phyloP scores from a whole-genome alignment of 2,329 filamentous ascomycete genomes.

The Mycosphaerella sp. region DNA sequence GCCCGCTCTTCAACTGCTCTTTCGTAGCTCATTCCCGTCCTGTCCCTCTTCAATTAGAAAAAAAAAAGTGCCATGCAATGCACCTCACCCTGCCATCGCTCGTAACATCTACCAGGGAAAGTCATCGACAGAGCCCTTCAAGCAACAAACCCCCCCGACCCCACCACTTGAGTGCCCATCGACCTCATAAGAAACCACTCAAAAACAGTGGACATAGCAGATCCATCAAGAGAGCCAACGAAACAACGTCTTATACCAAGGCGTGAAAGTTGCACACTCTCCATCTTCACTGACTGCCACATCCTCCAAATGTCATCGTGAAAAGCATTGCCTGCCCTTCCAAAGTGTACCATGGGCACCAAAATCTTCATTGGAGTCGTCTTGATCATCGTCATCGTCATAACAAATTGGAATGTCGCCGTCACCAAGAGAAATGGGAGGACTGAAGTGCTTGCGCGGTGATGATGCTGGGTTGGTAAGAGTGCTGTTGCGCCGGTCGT shows the following conservation, averaged over 20 bases:
- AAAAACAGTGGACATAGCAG: background rate
- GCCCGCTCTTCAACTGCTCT: background rate
- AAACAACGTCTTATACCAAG: conserved; percentile 21
- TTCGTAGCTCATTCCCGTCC: background rate
- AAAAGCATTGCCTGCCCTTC: conserved; percentile 5
- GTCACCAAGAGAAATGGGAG: conserved; percentile 1
- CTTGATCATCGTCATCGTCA: background rate
- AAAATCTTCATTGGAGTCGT: background rate
- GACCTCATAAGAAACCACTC: background rate
- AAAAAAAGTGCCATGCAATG: background rate
- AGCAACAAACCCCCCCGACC: background rate
- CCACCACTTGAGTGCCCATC: background rate
- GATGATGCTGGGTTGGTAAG: background rate
- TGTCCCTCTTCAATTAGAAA: background rate
- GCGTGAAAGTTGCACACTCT: conserved; percentile 5
- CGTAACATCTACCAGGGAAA: background rate
- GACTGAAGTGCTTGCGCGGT: background rate
- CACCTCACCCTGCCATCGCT: background rate
- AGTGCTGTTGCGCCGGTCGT: conserved; percentile 4
- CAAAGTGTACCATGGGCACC: conserved; percentile 11
- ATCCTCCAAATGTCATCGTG: conserved; percentile 22
- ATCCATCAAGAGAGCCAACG: conserved; percentile 18
- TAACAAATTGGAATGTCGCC: conserved; percentile 16
- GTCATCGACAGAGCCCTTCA: too few relatives aligned
- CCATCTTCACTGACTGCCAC: conserved; percentile 13